Evolutionary conservation across 225 moss, liverwort and hornwort genomes (phyloP).

Genomic region (Polytrichum commune): DNA sequence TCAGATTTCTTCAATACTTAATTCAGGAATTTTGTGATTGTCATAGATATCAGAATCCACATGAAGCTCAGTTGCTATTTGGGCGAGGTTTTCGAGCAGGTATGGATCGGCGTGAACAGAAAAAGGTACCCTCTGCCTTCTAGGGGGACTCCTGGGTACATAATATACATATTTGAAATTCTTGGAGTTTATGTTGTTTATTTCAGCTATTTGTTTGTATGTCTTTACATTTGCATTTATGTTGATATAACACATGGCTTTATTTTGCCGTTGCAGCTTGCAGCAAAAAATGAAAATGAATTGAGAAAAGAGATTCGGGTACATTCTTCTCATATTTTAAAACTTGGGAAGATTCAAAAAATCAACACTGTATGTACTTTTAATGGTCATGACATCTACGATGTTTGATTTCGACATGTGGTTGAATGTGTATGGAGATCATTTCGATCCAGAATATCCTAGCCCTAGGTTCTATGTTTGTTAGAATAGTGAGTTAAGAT

Average conservation of each 20-base stretch:
- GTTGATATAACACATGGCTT: conserved; percentile 10
- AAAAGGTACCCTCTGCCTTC: conserved; percentile 49
- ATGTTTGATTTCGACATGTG: too few relatives aligned
- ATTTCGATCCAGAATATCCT: too few relatives aligned
- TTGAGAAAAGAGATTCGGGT: conserved; percentile 86
- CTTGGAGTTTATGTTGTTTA: too few relatives aligned
- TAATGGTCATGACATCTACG: too few relatives aligned
- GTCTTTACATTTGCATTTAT: background rate
- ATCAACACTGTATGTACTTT: too few relatives aligned
- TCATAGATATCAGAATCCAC: conserved; percentile 72
- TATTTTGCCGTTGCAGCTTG: conserved; percentile 49
- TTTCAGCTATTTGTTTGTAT: background rate
- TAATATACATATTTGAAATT: too few relatives aligned
- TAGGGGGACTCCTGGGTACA: too few relatives aligned
- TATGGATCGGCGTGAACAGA: conserved; percentile 99
- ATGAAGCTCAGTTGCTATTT: conserved; percentile 97
- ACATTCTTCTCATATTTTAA: background rate
- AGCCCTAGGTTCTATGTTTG: too few relatives aligned
- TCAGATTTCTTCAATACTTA: background rate
- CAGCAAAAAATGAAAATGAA: conserved; percentile 98
- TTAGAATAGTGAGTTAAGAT: too few relatives aligned
- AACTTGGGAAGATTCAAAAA: too few relatives aligned
- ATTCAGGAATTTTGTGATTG: background rate
- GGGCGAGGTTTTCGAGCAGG: conserved; percentile 98
- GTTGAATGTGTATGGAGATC: too few relatives aligned